A percentile compares a stretch with the other conserved stretches of the same genome.
These are phyloP conservation scores for Primulina huaijiensis DNA, from an alignment of 257 asterid species.

Conservation along the genomic window DNA sequence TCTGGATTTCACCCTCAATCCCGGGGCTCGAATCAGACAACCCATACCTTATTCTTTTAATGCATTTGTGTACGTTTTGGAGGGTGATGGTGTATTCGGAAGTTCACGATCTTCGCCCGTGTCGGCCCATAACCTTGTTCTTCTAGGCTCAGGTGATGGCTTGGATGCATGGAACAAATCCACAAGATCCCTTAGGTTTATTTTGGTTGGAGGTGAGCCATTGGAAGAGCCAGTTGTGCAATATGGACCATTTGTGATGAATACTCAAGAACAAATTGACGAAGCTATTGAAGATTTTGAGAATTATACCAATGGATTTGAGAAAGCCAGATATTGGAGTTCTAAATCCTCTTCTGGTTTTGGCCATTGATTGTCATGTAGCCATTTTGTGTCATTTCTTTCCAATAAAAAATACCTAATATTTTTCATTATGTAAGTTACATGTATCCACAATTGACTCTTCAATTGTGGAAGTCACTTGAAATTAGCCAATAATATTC, in stretches of 20 bases:
- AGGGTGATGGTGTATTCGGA: constrained; percentile 74
- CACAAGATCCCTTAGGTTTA: constrained; percentile 44
- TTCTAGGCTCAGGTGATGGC: constrained; percentile 68
- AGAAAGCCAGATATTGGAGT: constrained; percentile 79
- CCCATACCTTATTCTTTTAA: constrained; percentile 66
- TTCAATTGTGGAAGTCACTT: background rate
- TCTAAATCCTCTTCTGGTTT: constrained; percentile 40
- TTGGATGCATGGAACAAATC: constrained; percentile 69
- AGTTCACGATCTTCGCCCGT: constrained; percentile 36
- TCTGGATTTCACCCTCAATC: constrained; percentile 67
- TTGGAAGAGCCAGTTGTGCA: constrained; percentile 80
- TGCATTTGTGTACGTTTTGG: constrained; percentile 74
- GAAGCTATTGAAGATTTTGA: constrained; percentile 74
- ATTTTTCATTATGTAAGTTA: background rate
- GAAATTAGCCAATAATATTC: background rate
- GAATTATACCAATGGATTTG: constrained; percentile 70
- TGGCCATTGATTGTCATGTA: constrained; percentile 35
- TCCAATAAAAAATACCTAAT: background rate
- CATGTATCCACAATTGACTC: background rate
- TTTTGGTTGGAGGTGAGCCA: constrained; percentile 79
- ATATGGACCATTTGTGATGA: constrained; percentile 92
- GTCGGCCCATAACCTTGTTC: constrained; percentile 57
- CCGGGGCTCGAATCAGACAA: constrained; percentile 60
- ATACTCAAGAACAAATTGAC: constrained; percentile 66
- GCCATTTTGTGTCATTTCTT: background rate